phyloP scores from a whole-genome alignment of 352 stramenopile genomes.

The Pythium utonaiense region DNA sequence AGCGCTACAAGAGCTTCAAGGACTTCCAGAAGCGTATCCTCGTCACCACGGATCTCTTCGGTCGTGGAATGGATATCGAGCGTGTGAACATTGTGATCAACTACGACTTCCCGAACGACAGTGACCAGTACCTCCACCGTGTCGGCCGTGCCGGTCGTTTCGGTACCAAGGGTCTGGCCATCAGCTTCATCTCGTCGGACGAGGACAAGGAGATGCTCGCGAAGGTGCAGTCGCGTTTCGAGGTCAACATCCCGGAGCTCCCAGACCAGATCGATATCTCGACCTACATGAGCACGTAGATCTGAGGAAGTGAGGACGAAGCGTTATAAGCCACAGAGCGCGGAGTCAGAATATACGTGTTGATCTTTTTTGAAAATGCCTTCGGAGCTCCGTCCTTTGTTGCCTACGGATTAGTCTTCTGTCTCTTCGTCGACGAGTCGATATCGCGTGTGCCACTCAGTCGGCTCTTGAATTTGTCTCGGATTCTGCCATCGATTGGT shows the following conservation, averaged over 20 bases:
- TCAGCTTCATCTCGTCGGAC: conserved; percentile 99
- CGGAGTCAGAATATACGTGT: conserved; percentile 24
- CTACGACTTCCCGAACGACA: conserved; percentile 99
- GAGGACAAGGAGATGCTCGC: conserved; percentile 97
- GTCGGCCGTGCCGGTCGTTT: conserved; percentile 98
- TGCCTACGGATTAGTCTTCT: conserved; percentile 25
- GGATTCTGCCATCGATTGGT: conserved; percentile 35
- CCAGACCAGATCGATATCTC: conserved; percentile 99
- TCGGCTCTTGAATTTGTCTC: conserved; percentile 74
- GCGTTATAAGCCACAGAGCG: neutral
- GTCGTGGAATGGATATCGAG: conserved; percentile 99
- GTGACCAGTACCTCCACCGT: conserved; percentile 99
- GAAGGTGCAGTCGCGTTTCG: conserved; percentile 98
- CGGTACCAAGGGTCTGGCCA: conserved; percentile 99
- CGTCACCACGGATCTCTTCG: conserved; percentile 99
- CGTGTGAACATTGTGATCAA: conserved; percentile 99
- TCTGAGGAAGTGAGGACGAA: conserved; percentile 9
- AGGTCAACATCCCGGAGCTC: conserved; percentile 99
- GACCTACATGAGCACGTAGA: conserved; percentile 95
- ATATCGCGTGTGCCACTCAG: conserved; percentile 75
- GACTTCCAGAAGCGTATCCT: conserved; percentile 99
- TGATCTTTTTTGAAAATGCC: conserved; percentile 5
- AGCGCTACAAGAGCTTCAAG: conserved; percentile 99
- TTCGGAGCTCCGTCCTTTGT: neutral
- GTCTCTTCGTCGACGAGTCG: conserved; percentile 45